Evolutionary conservation across 2,329 filamentous ascomycete genomes (phyloP).

Genomic region (Leptographium radiaticola): DNA sequence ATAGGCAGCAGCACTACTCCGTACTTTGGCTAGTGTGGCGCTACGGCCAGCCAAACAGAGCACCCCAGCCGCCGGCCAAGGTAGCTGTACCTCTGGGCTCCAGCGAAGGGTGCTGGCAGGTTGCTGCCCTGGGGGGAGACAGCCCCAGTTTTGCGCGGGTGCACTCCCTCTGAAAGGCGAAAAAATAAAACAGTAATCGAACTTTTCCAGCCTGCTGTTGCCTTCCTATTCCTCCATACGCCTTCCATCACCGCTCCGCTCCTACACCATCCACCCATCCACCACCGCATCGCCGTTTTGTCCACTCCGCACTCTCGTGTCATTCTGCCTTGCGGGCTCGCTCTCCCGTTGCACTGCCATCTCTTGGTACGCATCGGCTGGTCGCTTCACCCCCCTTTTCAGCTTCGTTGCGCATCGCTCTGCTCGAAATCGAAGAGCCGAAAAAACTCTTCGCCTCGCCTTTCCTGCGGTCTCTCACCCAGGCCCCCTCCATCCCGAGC

Average conservation of each 20-base stretch:
- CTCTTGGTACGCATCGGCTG: conserved; percentile 1
- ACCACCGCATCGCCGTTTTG: conserved; percentile 4
- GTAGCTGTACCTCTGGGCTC: not conserved
- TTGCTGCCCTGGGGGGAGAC: not conserved
- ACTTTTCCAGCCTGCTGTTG: conserved; percentile 10
- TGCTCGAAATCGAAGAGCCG: not conserved
- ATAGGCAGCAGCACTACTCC: not conserved
- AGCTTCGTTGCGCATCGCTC: not conserved
- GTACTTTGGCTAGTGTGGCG: too few species aligned
- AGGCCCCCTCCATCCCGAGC: not conserved
- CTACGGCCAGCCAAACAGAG: not conserved
- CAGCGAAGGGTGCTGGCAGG: too few species aligned
- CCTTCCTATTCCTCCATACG: conserved; percentile 1
- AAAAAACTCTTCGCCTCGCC: not conserved
- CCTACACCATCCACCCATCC: conserved; percentile 6
- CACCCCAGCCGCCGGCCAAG: not conserved
- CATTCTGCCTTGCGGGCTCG: conserved; percentile 4
- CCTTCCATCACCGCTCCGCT: conserved; percentile 5
- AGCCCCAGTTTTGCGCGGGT: not conserved
- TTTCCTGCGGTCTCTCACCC: not conserved
- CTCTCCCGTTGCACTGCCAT: conserved; percentile 6
- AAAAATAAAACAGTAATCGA: conserved; percentile 4
- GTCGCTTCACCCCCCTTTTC: not conserved
- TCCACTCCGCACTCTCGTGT: conserved; percentile 1
- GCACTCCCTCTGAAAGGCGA: not conserved